Percentiles rank a stretch among this genome's conserved stretches.
Conservation (phyloP, 129 eudicot species). For the Saussurea involucrata region DNA sequence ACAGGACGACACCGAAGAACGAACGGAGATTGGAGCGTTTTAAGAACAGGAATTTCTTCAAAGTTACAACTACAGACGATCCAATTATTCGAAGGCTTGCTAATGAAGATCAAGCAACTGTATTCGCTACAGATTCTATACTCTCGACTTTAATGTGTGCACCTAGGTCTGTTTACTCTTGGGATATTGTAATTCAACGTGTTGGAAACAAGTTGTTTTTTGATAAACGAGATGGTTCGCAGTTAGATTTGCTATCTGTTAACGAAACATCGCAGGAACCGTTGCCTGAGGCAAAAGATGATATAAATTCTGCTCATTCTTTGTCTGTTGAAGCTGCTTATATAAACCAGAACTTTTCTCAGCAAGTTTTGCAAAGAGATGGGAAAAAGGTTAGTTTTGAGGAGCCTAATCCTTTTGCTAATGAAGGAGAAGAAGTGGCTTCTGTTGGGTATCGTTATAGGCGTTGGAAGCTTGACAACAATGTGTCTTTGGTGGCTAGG, state of each 20-base stretch:
- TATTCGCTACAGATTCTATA: slow-evolving; percentile 69
- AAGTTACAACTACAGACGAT: slow-evolving; percentile 77
- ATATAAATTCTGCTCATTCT: slow-evolving; percentile 71
- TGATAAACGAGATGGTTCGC: slow-evolving; percentile 91
- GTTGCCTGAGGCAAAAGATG: slow-evolving; percentile 76
- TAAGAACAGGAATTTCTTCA: slow-evolving; percentile 68
- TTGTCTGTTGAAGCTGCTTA: slow-evolving; percentile 82
- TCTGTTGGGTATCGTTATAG: slow-evolving; percentile 80
- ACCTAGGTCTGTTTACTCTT: slow-evolving; percentile 72
- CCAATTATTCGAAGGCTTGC: slow-evolving; percentile 67
- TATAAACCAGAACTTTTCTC: slow-evolving; percentile 81
- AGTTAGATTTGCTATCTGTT: slow-evolving; percentile 70
- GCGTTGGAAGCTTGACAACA: slow-evolving; percentile 77
- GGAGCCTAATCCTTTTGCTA: slow-evolving; percentile 76
- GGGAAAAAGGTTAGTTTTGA: slow-evolving; percentile 63
- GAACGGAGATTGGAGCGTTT: slow-evolving; percentile 65
- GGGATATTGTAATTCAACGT: slow-evolving; percentile 92
- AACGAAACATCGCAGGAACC: slow-evolving; percentile 90
- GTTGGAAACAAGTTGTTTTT: slow-evolving; percentile 85
- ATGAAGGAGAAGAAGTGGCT: slow-evolving; percentile 80
- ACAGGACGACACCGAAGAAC: slow-evolving; percentile 60
- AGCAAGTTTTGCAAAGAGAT: slow-evolving; percentile 73
- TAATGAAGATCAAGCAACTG: slow-evolving; percentile 80
- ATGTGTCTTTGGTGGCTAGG: slow-evolving; percentile 64
- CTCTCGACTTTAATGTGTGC: slow-evolving; percentile 74